Evolutionary conservation across 257 asterid species (phyloP).

Genomic region (Capsicum pubescens): DNA sequence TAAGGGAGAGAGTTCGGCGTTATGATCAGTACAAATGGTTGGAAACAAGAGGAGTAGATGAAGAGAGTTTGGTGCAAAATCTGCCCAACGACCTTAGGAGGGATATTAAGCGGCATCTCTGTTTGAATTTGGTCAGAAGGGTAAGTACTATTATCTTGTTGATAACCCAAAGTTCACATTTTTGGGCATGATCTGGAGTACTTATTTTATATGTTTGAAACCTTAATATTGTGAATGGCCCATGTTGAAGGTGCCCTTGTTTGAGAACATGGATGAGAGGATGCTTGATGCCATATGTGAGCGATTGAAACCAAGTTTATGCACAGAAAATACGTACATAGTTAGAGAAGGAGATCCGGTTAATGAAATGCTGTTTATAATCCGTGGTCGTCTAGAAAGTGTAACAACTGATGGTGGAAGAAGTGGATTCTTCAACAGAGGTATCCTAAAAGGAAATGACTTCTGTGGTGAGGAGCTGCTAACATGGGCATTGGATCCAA

Average conservation of each 20-base stretch:
- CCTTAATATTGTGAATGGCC: not conserved
- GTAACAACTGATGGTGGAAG: constrained; percentile 98
- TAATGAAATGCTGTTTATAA: constrained; percentile 88
- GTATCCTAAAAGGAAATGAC: constrained; percentile 75
- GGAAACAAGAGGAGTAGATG: constrained; percentile 95
- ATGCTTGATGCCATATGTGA: constrained; percentile 95
- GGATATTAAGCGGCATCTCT: constrained; percentile 88
- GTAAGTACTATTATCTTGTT: constrained; percentile 46
- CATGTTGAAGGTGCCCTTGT: constrained; percentile 80
- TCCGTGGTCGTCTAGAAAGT: constrained; percentile 93
- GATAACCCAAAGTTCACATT: not conserved
- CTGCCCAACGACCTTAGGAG: constrained; percentile 90
- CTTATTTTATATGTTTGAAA: not conserved
- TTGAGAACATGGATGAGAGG: constrained; percentile 96
- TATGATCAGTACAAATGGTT: constrained; percentile 92
- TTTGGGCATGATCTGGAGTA: not conserved
- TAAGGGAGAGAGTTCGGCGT: constrained; percentile 84
- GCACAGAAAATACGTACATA: constrained; percentile 74
- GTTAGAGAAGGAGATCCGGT: constrained; percentile 98
- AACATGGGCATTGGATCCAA: constrained; percentile 97
- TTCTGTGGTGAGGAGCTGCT: constrained; percentile 99
- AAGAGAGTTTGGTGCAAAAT: constrained; percentile 85
- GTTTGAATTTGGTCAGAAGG: constrained; percentile 83
- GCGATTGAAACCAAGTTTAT: constrained; percentile 90
- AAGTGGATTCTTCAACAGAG: constrained; percentile 93